Evolutionary conservation across 2,329 filamentous ascomycete genomes (phyloP), one percentile per base, ranked within the genome.

Genomic region (Parascedosporium putredinis): DNA sequence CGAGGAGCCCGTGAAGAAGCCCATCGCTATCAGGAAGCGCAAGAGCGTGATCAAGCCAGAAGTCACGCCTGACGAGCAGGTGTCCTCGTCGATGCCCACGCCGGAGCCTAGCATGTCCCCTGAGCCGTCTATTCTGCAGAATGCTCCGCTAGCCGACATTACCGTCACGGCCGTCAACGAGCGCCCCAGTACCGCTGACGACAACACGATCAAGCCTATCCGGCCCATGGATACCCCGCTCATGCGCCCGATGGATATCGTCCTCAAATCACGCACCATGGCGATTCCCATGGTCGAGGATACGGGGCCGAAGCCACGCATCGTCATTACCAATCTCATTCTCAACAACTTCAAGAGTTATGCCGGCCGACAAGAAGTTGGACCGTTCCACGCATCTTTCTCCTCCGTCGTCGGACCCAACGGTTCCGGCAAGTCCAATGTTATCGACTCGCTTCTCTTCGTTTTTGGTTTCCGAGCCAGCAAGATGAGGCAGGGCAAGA

Each of bases 321-420:
- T 93, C 55, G 91, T 97, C 49, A 91, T 98, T 56, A 93, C 88
- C 16, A 88, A 95, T 62, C 74, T 98, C 45, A 83, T 95, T 52
- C 75, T 98, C 57, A 94, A 81, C 56, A 98, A 98, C 67, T 98
- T 98, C 79, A 98, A 98, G 72, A 97, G 91, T 70, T 98, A 98
- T 64, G 93, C 93, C 14, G 93, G 93, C 3, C 76, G 86, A 54
- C 93, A 98, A 65, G 85, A 95, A 67, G 93, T 98, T 52, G 93
- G 93, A 0, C 93, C 93, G 0, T 98, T 98, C 64, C 93, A 98
- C 64, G 79, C 88, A 2, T 98, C 93, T 0, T 98, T 98, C 68
- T 96, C 93, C 1, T 96, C 93, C 0, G 93, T 98, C 2, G 93
- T 98, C 8, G 94, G 93, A 1, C 93, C 94, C 46, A 98, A 98